Conservation (phyloP, 2,329 filamentous ascomycete species). For the Neofusicoccum laricinum region DNA sequence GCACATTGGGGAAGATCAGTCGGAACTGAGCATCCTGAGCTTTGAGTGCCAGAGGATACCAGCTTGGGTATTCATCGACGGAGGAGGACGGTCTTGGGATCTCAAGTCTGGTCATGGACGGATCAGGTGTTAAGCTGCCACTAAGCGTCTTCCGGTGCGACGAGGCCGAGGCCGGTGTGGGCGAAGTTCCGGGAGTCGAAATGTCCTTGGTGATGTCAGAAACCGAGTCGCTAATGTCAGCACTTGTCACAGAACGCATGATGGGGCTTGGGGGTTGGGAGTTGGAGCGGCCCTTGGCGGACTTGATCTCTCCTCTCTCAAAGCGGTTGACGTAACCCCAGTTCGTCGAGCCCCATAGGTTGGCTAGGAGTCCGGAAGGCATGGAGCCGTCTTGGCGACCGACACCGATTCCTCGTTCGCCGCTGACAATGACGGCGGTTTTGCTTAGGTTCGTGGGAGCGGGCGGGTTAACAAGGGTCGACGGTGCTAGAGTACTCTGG, state of each 20-base stretch:
- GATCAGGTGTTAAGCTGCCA: slow-evolving; percentile 7
- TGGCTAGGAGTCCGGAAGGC: slow-evolving; percentile 83
- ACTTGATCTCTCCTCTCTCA: slow-evolving; percentile 51
- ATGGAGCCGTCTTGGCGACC: slow-evolving; percentile 65
- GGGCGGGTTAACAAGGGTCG: slow-evolving; percentile 79
- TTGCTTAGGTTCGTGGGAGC: slow-evolving; percentile 83
- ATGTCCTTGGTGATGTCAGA: not conserved
- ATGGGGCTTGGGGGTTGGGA: slow-evolving; percentile 36
- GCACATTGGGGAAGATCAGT: slow-evolving; percentile 80
- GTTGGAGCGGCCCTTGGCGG: slow-evolving; percentile 23
- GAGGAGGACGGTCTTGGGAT: slow-evolving; percentile 22
- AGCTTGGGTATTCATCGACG: slow-evolving; percentile 62
- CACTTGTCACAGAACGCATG: slow-evolving; percentile 18
- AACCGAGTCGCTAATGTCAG: slow-evolving; percentile 8
- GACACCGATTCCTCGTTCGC: slow-evolving; percentile 66
- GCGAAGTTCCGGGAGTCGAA: not conserved
- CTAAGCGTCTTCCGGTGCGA: slow-evolving; percentile 57
- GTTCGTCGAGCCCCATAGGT: slow-evolving; percentile 86
- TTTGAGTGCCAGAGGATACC: slow-evolving; percentile 78
- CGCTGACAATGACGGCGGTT: slow-evolving; percentile 75
- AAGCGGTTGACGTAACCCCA: slow-evolving; percentile 70
- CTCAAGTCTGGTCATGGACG: slow-evolving; percentile 1
- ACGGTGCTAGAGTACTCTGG: slow-evolving; percentile 69
- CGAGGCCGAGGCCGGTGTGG: slow-evolving; percentile 19
- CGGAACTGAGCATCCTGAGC: slow-evolving; percentile 92